These are phyloP conservation scores for Crithidia sp. DNA, from an alignment of 208 protist species.

Conservation along the genomic window DNA sequence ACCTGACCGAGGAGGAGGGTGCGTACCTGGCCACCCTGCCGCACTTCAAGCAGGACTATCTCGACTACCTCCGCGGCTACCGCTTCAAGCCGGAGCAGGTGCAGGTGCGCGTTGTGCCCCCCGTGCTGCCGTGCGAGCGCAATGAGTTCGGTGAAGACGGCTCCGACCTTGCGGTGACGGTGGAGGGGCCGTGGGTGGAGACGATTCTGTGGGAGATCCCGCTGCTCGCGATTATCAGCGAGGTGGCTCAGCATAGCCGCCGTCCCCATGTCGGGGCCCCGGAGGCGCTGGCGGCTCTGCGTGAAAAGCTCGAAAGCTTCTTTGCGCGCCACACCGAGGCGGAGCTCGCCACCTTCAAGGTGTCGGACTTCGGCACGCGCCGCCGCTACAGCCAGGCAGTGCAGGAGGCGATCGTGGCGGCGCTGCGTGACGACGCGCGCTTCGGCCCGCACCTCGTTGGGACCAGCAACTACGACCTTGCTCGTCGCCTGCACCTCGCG, in stretches of 20 bases:
- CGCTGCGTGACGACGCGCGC: slow-evolving; percentile 52
- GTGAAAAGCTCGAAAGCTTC: slow-evolving; percentile 63
- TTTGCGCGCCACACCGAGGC: slow-evolving; percentile 49
- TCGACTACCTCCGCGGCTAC: slow-evolving; percentile 80
- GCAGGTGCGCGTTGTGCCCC: slow-evolving; percentile 46
- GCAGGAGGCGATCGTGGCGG: slow-evolving; percentile 73
- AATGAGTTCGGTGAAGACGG: slow-evolving; percentile 45
- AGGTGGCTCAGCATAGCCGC: slow-evolving; percentile 69
- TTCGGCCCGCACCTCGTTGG: slow-evolving; percentile 69
- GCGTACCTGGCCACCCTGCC: slow-evolving; percentile 70
- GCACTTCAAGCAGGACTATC: slow-evolving; percentile 78
- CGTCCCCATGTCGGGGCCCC: slow-evolving; percentile 44
- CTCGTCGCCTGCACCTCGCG: slow-evolving; percentile 60
- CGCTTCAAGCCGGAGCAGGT: slow-evolving; percentile 85
- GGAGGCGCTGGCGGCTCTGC: slow-evolving; percentile 60
- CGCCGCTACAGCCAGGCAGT: slow-evolving; percentile 84
- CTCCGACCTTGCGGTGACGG: slow-evolving; percentile 59
- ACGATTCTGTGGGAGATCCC: slow-evolving; percentile 91
- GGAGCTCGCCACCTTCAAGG: slow-evolving; percentile 58
- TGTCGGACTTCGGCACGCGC: slow-evolving; percentile 86
- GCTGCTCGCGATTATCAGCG: slow-evolving; percentile 81
- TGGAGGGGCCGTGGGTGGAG: slow-evolving; percentile 86
- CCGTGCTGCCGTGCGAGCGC: slow-evolving; percentile 28
- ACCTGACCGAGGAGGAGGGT: slow-evolving; percentile 70
- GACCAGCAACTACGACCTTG: slow-evolving; percentile 89